Evolutionary conservation across 2,329 filamentous ascomycete genomes (phyloP), one percentile per base, ranked within the genome.

Genomic region (Pseudogymnoascus destructans): DNA sequence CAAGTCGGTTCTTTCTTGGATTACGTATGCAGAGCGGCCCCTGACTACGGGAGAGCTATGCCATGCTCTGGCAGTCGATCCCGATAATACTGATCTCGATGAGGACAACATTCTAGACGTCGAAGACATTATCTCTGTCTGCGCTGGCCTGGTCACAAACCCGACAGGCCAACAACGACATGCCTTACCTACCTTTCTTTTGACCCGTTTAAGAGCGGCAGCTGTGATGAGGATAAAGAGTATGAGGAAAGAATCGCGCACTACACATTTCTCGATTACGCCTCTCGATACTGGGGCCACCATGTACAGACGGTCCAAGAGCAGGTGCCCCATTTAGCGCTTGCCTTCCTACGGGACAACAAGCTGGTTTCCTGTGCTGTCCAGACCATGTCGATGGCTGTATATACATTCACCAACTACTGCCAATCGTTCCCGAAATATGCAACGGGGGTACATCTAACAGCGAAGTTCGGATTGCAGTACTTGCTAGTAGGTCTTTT

Each of bases 61-160:
- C 27, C 52, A 55, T 55, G 52, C 52, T 13, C 9, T 55, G 6
- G 52, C 27, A 32, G 32, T 55, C 15, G 25, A 55, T 1, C 15
- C 10, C 5, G 15, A 21, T 13, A 10, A 55, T 13, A 35, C 10
- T 8, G 27, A 55, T 2, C 15, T 55, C 3, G 8, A 55, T 10
- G 52, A 33, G n/a, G 52, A 55, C 15, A 35, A 55, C 7, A 19
- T 55, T 21, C 52, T 35, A 23, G 32, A 35, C 2, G 27, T 32
- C 10, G 58, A 59, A 25, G 65, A 65, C 4, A 55, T 55, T 33
- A 36, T 64, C 1, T 57, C 59, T 23, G 60, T 64, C 8, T 69
- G 67, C 55, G 59, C 59, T 23, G 65, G 66, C 3, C 55, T 69
- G 2, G 62, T 68, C 17, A 62, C 59, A 8, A 32, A 19, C 17